Evolutionary conservation across 495 filamentous ascomycete genomes (phyloP).

Genomic region (Collariella sp.): DNA sequence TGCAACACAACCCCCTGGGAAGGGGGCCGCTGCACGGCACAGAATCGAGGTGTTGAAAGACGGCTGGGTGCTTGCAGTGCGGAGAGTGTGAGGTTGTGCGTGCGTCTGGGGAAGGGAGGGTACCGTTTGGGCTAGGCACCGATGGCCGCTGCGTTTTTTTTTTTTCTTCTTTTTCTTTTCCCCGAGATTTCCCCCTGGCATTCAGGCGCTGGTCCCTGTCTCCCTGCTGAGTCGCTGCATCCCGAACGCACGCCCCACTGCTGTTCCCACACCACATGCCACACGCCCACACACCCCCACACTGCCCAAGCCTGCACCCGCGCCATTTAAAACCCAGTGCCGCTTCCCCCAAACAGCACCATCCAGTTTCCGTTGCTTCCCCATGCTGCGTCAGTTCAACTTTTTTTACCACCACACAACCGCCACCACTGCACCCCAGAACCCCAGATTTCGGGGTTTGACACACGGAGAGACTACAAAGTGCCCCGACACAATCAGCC

Average conservation of each 20-base stretch:
- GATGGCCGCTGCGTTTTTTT: conserved; percentile 4
- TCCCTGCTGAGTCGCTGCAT: conserved; percentile 25
- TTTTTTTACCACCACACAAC: conserved; percentile 18
- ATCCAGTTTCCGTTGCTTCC: conserved; percentile 24
- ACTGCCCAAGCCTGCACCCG: conserved; percentile 15
- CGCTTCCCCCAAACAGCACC: conserved; percentile 26
- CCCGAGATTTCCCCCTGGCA: conserved; percentile 19
- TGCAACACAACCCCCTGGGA: conserved; percentile 2
- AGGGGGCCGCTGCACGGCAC: conserved; percentile 17
- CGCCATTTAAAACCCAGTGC: conserved; percentile 33
- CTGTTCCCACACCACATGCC: conserved; percentile 17
- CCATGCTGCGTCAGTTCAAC: conserved; percentile 21
- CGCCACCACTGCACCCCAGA: neutral
- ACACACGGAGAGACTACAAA: neutral
- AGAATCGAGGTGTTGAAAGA: neutral
- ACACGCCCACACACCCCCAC: conserved; percentile 9
- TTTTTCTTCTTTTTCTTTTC: conserved; percentile 14
- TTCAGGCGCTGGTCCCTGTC: conserved; percentile 17
- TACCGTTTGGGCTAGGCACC: conserved; percentile 17
- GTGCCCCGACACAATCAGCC: neutral
- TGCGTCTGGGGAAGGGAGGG: conserved; percentile 4
- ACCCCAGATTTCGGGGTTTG: conserved; percentile 11
- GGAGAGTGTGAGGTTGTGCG: neutral
- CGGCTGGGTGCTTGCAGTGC: neutral
- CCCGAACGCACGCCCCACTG: conserved; percentile 12